phyloP scores from a whole-genome alignment of 2,329 filamentous ascomycete genomes.

The Aspergillus neoniger region DNA sequence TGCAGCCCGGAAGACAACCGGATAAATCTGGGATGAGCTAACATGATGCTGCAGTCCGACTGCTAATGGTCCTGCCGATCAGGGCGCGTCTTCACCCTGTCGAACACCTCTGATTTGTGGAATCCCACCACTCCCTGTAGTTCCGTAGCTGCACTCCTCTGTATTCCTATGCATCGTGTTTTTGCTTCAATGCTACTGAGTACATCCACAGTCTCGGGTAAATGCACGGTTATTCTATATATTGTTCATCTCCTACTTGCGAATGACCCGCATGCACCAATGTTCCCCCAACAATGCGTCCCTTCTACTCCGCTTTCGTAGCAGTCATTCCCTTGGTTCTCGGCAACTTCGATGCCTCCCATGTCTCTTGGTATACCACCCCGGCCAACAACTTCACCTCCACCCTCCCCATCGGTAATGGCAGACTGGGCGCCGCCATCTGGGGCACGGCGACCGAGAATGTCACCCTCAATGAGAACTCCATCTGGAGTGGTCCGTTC shows the following conservation, averaged over 20 bases:
- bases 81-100: background rate
- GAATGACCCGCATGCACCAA: background rate
- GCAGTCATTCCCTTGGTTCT: no score
- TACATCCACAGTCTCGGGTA: background rate
- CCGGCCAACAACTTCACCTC: conserved; percentile 21
- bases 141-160: background rate
- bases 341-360: background rate
- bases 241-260: background rate
- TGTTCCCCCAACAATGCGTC: background rate
- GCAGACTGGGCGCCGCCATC: conserved; percentile 21
- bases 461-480: conserved; percentile 25
- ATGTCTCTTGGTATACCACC: conserved; percentile 14
- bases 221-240: background rate
- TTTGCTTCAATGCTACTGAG: background rate
- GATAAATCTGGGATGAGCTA: background rate
- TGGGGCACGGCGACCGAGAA: conserved; percentile 18
- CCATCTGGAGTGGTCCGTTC: conserved; percentile 24
- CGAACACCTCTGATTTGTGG: background rate
- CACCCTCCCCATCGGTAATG: conserved; percentile 24
- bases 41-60: background rate
- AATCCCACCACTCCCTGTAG: background rate
- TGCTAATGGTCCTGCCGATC: background rate
- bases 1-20: background rate
- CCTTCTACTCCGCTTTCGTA: background rate
- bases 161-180: background rate